Percentiles rank a stretch among this genome's conserved stretches.
phyloP scores from a whole-genome alignment of 495 filamentous ascomycete species.

The Penicillium taxi region DNA sequence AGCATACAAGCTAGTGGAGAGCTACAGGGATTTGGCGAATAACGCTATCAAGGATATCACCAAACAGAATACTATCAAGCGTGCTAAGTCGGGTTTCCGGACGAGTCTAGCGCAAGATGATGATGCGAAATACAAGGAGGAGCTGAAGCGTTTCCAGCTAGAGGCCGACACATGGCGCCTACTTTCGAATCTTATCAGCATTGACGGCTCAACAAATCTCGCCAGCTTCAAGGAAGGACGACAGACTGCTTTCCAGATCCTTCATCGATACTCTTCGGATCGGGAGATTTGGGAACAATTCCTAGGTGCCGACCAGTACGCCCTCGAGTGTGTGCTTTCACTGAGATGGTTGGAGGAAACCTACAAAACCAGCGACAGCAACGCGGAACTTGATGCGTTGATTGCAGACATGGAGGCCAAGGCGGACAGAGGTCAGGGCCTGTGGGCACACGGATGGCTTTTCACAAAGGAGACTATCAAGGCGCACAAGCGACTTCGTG shows the following conservation, averaged over 20 bases:
- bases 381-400: slow-evolving; percentile 63
- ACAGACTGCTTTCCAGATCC: slow-evolving; percentile 32
- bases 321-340: slow-evolving; percentile 63
- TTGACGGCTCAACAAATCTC: slow-evolving; percentile 36
- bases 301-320: slow-evolving; percentile 57
- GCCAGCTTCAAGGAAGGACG: slow-evolving; percentile 29
- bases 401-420: slow-evolving; percentile 57
- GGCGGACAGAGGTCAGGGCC: slow-evolving; percentile 54
- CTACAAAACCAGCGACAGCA: slow-evolving; percentile 50
- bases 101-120: slow-evolving; percentile 23
- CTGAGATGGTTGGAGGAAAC: slow-evolving; percentile 77
- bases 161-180: slow-evolving; percentile 88
- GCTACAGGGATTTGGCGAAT: slow-evolving; percentile 34
- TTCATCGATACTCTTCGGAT: slow-evolving; percentile 54
- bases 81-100: slow-evolving; percentile 26
- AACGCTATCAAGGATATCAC: slow-evolving; percentile 34
- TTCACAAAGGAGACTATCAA: slow-evolving; percentile 88
- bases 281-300: slow-evolving; percentile 57
- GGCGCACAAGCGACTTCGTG: slow-evolving; percentile 67
- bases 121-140: slow-evolving; percentile 44
- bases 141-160: slow-evolving; percentile 54
- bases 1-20: slow-evolving; percentile 37
- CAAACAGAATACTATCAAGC: slow-evolving; percentile 30
- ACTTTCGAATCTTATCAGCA: slow-evolving; percentile 54
- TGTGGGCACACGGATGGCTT: slow-evolving; percentile 82